These are phyloP conservation scores for Termitomyces sp. DNA, from an alignment of 768 basidiomycete genomes.

Conservation along the genomic window DNA sequence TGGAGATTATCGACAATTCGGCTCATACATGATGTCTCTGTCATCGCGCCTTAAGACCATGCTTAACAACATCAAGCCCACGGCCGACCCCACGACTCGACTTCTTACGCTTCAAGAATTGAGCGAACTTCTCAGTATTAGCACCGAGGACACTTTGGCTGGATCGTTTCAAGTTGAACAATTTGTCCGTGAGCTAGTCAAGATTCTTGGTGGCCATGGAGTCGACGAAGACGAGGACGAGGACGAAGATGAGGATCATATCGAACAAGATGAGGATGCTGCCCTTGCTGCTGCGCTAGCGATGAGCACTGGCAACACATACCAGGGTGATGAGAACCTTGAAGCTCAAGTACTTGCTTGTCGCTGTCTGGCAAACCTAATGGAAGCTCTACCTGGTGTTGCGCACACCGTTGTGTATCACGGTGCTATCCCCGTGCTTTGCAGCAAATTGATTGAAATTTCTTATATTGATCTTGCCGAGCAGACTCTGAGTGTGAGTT, in stretches of 20 bases:
- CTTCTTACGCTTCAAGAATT: slow-evolving; percentile 91
- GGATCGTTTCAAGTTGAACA: slow-evolving; percentile 94
- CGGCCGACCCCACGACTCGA: slow-evolving; percentile 82
- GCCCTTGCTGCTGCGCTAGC: slow-evolving; percentile 87
- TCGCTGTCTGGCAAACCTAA: slow-evolving; percentile 93
- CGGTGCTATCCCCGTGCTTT: slow-evolving; percentile 96
- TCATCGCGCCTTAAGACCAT: slow-evolving; percentile 87
- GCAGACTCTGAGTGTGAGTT: slow-evolving; percentile 92
- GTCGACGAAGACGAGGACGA: slow-evolving; percentile 75
- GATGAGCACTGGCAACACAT: slow-evolving; percentile 67
- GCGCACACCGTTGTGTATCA: slow-evolving; percentile 98
- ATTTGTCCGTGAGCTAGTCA: slow-evolving; percentile 89
- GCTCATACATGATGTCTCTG: slow-evolving; percentile 91
- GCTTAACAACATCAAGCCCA: slow-evolving; percentile 83
- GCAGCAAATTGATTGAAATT: slow-evolving; percentile 96
- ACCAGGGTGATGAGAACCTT: slow-evolving; percentile 80
- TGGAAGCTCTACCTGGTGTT: slow-evolving; percentile 98
- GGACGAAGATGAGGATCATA: slow-evolving; percentile 58
- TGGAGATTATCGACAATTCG: slow-evolving; percentile 84
- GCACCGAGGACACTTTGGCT: slow-evolving; percentile 94
- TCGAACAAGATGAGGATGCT: slow-evolving; percentile 78
- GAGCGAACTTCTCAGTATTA: slow-evolving; percentile 92
- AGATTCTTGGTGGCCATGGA: slow-evolving; percentile 82
- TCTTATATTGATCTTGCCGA: slow-evolving; percentile 98
- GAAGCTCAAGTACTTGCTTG: slow-evolving; percentile 97